Percentiles rank a stretch among this genome's conserved stretches.
phyloP scores from a whole-genome alignment of 257 asterid species.

The Osmanthus fragrans region DNA sequence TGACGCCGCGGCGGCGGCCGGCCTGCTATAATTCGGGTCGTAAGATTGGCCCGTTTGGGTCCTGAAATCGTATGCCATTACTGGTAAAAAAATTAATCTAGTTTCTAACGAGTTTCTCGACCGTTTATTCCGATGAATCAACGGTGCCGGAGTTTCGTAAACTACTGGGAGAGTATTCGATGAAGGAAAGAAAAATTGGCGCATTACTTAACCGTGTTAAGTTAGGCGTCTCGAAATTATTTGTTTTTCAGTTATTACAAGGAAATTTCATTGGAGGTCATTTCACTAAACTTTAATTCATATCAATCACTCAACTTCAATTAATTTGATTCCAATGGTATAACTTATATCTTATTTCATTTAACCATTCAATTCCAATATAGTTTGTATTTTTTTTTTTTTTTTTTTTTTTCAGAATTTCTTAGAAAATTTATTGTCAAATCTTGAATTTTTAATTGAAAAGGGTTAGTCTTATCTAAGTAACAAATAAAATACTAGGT shows the following conservation, averaged over 20 bases:
- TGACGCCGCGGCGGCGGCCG: conserved; percentile 36
- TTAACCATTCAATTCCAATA: too few relatives aligned
- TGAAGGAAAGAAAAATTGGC: neutral
- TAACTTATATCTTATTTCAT: too few relatives aligned
- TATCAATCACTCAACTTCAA: neutral
- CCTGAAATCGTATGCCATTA: conserved; percentile 58
- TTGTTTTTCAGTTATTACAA: too few relatives aligned
- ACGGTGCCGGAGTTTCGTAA: neutral
- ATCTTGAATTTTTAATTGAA: too few relatives aligned
- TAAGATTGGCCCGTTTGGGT: conserved; percentile 33
- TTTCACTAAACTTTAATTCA: neutral
- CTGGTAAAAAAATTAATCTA: neutral
- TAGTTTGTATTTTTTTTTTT: too few relatives aligned
- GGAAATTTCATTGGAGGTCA: neutral
- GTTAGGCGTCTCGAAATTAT: neutral
- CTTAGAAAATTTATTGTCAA: too few relatives aligned
- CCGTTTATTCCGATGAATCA: neutral
- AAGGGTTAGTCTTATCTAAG: too few relatives aligned
- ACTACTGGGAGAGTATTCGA: neutral
- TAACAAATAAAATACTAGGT: too few relatives aligned
- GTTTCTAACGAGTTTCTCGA: neutral
- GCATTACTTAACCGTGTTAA: neutral
- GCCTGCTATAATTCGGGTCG: conserved; percentile 41
- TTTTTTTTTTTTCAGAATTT: too few relatives aligned
- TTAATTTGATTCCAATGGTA: neutral